Percentiles rank a stretch among this genome's conserved stretches.
These are phyloP conservation scores for Emergomyces orientalis DNA, from an alignment of 2,329 filamentous ascomycete species.

Conservation along the genomic window DNA sequence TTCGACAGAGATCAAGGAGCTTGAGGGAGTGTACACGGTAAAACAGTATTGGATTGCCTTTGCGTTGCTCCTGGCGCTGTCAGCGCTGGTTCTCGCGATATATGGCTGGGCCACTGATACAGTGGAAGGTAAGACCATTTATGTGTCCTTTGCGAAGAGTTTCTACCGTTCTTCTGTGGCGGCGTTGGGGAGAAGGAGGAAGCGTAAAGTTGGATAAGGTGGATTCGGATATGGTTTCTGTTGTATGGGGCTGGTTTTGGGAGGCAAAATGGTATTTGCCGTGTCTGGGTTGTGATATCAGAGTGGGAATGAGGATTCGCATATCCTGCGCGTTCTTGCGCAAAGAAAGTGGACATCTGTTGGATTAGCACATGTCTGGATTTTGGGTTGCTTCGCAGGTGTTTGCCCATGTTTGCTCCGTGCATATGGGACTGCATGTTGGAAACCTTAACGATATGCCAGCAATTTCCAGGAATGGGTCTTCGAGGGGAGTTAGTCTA, in stretches of 20 bases:
- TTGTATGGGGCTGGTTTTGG: neutral
- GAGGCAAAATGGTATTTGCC: neutral
- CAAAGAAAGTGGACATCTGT: neutral
- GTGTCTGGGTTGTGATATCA: too few relatives aligned
- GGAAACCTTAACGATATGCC: too few relatives aligned
- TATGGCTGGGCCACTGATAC: slow-evolving; percentile 52
- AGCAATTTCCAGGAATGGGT: neutral
- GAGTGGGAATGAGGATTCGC: neutral
- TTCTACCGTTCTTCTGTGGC: slow-evolving; percentile 27
- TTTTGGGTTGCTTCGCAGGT: neutral
- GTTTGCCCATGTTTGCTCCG: neutral
- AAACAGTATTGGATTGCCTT: slow-evolving; percentile 61
- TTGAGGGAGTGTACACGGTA: slow-evolving; percentile 49
- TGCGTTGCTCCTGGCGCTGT: slow-evolving; percentile 52
- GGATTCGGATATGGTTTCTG: neutral
- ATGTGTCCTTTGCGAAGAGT: slow-evolving; percentile 34
- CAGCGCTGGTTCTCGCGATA: slow-evolving; percentile 48
- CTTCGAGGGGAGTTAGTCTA: neutral
- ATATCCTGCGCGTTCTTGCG: neutral
- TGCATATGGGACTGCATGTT: neutral
- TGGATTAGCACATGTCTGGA: neutral
- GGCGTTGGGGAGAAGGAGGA: slow-evolving; percentile 16
- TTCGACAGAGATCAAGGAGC: slow-evolving; percentile 52
- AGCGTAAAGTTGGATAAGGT: slow-evolving; percentile 15
- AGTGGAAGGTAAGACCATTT: slow-evolving; percentile 47